A percentile compares a stretch with the other conserved stretches of the same genome.
Evolutionary conservation across 2,329 filamentous ascomycete genomes (phyloP).

Genomic region (Pseudocercospora crystallina): DNA sequence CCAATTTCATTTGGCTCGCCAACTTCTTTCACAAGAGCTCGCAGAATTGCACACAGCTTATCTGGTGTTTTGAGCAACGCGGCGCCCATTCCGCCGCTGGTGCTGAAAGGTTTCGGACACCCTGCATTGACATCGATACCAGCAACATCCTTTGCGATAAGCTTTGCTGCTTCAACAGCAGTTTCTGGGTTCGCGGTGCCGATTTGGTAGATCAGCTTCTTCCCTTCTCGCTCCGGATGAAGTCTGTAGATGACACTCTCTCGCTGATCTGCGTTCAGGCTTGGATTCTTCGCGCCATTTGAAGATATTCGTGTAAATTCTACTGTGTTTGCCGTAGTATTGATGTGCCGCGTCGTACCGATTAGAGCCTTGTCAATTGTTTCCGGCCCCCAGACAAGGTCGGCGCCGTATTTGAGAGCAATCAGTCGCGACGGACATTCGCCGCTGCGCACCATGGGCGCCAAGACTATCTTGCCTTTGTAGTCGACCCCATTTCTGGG

Average conservation of each 20-base stretch:
- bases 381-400: slow-evolving; percentile 96
- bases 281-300: slow-evolving; percentile 63
- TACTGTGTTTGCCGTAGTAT: slow-evolving; percentile 73
- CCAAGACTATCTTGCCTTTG: slow-evolving; percentile 87
- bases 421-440: slow-evolving; percentile 87
- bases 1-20: slow-evolving; percentile 78
- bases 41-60: slow-evolving; percentile 76
- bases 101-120: slow-evolving; percentile 97
- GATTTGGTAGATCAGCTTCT: slow-evolving; percentile 83
- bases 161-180: slow-evolving; percentile 78
- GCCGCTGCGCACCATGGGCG: slow-evolving; percentile 88
- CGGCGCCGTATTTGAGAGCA: slow-evolving; percentile 90
- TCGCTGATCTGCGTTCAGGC: slow-evolving; percentile 49
- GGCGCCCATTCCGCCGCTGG: slow-evolving; percentile 90
- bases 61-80: slow-evolving; percentile 85
- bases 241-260: slow-evolving; percentile 79
- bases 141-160: slow-evolving; percentile 83
- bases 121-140: slow-evolving; percentile 97
- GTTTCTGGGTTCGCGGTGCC: slow-evolving; percentile 80
- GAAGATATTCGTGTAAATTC: slow-evolving; percentile 80
- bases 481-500: slow-evolving; percentile 89
- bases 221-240: slow-evolving; percentile 73
- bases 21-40: slow-evolving; percentile 76
- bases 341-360: slow-evolving; percentile 75
- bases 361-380: slow-evolving; percentile 92